Evolutionary conservation across 78 protist species (phyloP).

Genomic region (Speleostelium caveatum): DNA sequence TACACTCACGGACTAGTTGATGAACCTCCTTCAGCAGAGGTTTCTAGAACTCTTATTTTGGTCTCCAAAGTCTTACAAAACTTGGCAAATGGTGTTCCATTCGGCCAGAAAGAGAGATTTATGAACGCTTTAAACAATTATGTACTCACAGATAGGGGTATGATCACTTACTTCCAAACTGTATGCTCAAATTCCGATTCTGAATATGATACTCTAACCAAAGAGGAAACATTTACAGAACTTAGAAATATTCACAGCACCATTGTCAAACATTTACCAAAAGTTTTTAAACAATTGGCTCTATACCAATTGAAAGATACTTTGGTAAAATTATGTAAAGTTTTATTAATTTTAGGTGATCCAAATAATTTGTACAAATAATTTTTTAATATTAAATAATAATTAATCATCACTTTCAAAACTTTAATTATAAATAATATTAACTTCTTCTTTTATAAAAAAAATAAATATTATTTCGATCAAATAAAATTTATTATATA

Average conservation of each 20-base stretch:
- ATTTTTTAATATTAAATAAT: too few relatives aligned
- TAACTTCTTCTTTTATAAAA: neutral
- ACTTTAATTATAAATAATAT: neutral
- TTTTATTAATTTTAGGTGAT: slow-evolving; percentile 57
- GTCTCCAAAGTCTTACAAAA: slow-evolving; percentile 88
- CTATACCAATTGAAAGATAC: slow-evolving; percentile 60
- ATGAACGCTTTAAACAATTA: slow-evolving; percentile 64
- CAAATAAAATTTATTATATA: too few relatives aligned
- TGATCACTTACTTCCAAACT: too few relatives aligned
- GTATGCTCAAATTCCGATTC: slow-evolving; percentile 4
- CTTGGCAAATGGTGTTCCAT: slow-evolving; percentile 86
- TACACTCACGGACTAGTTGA: slow-evolving; percentile 78
- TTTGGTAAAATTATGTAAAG: slow-evolving; percentile 44
- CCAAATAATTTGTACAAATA: slow-evolving; percentile 26
- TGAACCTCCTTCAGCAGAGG: slow-evolving; percentile 50
- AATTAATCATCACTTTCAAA: too few relatives aligned
- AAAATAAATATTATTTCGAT: neutral
- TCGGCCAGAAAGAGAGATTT: slow-evolving; percentile 80
- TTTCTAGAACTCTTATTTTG: slow-evolving; percentile 77
- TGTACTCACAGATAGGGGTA: slow-evolving; percentile 35
- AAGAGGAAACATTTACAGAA: slow-evolving; percentile 54
- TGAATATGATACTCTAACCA: neutral
- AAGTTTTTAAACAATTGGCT: slow-evolving; percentile 67
- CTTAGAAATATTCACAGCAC: slow-evolving; percentile 44
- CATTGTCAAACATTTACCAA: slow-evolving; percentile 52